Evolutionary conservation across 164 flowering plant genomes (phyloP), one percentile per base, ranked within the genome.

Genomic region (Tetracentron sinense): DNA sequence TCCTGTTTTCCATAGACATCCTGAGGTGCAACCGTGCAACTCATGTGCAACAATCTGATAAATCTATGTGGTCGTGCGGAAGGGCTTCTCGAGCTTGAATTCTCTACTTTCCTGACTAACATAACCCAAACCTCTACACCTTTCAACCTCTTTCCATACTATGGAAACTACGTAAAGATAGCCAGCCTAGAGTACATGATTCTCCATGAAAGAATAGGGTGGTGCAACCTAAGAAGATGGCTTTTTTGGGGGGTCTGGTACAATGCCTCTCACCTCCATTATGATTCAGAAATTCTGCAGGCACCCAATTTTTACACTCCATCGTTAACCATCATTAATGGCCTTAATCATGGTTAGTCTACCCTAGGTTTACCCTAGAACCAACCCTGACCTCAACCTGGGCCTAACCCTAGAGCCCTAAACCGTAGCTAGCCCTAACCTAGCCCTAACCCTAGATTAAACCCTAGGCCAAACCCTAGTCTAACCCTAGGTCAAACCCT

Each of bases 171-270:
- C 47, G 63, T 84, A 46, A 75, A 82, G 30, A 69, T 86, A 11
- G 82, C 77, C 29, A 27, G 23, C 16, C 29, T 81, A 2, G 92
- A 84, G 48, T 58, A 70, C 63, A 63, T 3, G 14, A 76, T 84
- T 30, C 72, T 81, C 1, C 16, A 0, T 4, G 63, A 77, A 6
- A n/a, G n/a, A 69, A 81, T 56, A 74, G 76, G 0, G 48, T 69
- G 2, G 50, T 47, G 38, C 62, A 65, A 6, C 85, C 89, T 1
- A 78, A 76, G 52, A 75, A 69, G 50, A 70, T 86, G 1, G 92
- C 87, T 17, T 86, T 86, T 33, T 62, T 84, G n/a, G n/a, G 14
- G 92, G 89, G 20, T 86, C 92, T 0, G 92, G 92, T 56, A 83
- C 87, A 8, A 60, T 86, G 76, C 89, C 89, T 20, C 75, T 84